A percentile compares a stretch with the other conserved stretches of the same genome.
Evolutionary conservation across 2,329 filamentous ascomycete genomes (phyloP).

Genomic region (Helicocarpus griseus): DNA sequence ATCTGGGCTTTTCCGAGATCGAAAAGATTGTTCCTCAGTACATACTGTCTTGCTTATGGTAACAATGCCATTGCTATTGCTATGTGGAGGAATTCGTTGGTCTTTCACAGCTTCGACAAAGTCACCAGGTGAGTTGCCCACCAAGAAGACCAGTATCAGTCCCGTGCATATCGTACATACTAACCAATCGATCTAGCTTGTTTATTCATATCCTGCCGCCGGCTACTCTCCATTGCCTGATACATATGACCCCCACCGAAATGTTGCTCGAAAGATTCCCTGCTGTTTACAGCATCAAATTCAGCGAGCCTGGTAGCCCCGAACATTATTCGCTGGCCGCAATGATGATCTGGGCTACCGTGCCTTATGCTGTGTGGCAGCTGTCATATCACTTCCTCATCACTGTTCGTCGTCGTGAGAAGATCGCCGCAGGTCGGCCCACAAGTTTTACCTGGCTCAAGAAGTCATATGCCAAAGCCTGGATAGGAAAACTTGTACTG

Average conservation of each 20-base stretch:
- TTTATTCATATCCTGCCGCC: slow-evolving; percentile 99
- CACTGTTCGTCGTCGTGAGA: slow-evolving; percentile 84
- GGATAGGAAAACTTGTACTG: slow-evolving; percentile 79
- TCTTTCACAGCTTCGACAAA: slow-evolving; percentile 98
- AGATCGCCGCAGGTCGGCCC: slow-evolving; percentile 89
- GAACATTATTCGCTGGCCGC: slow-evolving; percentile 69
- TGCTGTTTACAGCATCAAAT: slow-evolving; percentile 73
- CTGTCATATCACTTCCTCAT: slow-evolving; percentile 89
- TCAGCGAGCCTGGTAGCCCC: slow-evolving; percentile 56
- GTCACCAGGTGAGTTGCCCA: slow-evolving; percentile 60
- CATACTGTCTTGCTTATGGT: slow-evolving; percentile 85
- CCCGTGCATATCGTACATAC: slow-evolving; percentile 6
- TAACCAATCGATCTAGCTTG: slow-evolving; percentile 42
- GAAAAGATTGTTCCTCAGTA: slow-evolving; percentile 82
- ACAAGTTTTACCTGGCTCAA: slow-evolving; percentile 98
- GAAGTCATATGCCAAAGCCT: slow-evolving; percentile 78
- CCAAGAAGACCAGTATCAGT: slow-evolving; percentile 12
- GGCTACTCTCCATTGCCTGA: slow-evolving; percentile 81
- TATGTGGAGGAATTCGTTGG: slow-evolving; percentile 98
- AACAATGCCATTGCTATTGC: slow-evolving; percentile 97
- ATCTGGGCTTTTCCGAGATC: slow-evolving; percentile 87
- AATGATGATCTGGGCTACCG: slow-evolving; percentile 90
- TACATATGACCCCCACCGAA: slow-evolving; percentile 64
- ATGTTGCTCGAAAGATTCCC: slow-evolving; percentile 65
- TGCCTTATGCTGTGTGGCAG: slow-evolving; percentile 92